phyloP scores from a whole-genome alignment of 176 grass and related monocot species.

The Metroxylon sagu region DNA sequence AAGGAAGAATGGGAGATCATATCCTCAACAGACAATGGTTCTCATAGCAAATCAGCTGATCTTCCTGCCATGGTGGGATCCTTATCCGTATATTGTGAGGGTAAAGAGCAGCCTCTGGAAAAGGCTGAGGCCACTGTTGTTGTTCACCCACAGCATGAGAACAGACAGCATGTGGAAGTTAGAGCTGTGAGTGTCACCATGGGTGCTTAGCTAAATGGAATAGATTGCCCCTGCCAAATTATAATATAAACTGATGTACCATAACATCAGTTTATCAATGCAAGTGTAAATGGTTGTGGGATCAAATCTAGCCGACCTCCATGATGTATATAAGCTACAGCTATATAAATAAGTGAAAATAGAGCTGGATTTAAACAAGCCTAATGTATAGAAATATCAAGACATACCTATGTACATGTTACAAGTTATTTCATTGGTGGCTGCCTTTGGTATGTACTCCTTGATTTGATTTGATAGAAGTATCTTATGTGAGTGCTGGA shows the following conservation, averaged over 20 bases:
- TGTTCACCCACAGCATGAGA: constrained; percentile 35
- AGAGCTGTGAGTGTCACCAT: constrained; percentile 48
- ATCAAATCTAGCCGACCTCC: too few relatives aligned
- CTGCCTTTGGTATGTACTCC: too few relatives aligned
- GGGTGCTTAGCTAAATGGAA: constrained; percentile 5
- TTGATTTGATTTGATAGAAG: too few relatives aligned
- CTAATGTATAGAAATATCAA: too few relatives aligned
- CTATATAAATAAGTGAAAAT: too few relatives aligned
- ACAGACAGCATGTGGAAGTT: constrained; percentile 47
- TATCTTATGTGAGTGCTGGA: too few relatives aligned
- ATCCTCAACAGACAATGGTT: constrained; percentile 14
- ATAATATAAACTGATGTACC: constrained; percentile 11
- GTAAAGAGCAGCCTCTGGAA: constrained; percentile 23
- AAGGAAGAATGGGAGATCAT: constrained; percentile 83
- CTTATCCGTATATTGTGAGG: constrained; percentile 28
- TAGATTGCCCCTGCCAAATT: not conserved
- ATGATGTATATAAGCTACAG: too few relatives aligned
- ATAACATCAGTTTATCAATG: constrained; percentile 4
- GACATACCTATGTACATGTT: too few relatives aligned
- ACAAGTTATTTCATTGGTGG: too few relatives aligned
- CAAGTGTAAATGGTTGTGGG: constrained; percentile 4
- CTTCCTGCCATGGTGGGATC: constrained; percentile 45
- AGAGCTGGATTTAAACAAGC: too few relatives aligned
- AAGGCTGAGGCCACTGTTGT: constrained; percentile 38
- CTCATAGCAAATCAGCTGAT: constrained; percentile 21